Conservation (phyloP, 1,284 basidiomycete species). For the Naganishia albida region DNA sequence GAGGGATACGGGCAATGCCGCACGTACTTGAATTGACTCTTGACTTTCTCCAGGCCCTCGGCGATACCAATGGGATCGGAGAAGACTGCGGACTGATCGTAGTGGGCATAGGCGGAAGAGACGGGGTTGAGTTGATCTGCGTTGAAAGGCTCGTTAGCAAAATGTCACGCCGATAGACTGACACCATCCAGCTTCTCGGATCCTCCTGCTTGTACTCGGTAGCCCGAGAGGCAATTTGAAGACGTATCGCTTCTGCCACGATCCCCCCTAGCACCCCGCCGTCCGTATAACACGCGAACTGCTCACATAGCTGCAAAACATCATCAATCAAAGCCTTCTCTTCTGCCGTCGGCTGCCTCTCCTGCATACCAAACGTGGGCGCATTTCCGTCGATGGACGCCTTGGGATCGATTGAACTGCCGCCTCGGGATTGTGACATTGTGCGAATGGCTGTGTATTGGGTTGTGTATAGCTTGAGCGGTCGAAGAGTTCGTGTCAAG, state of each 20-base stretch:
- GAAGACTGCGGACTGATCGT: conserved; percentile 40
- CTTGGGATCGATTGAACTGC: conserved; percentile 18
- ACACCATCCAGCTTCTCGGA: too few relatives aligned
- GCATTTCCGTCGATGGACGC: conserved; percentile 29
- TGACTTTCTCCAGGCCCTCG: conserved; percentile 42
- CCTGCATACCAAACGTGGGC: conserved; percentile 40
- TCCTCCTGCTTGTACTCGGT: too few relatives aligned
- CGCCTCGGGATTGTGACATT: conserved; percentile 25
- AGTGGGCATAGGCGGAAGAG: conserved; percentile 41
- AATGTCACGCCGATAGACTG: too few relatives aligned
- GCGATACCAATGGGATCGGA: conserved; percentile 46
- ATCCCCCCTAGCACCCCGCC: too few relatives aligned
- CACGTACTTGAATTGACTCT: conserved; percentile 45
- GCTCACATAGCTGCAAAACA: conserved; percentile 44
- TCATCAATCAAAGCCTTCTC: conserved; percentile 44
- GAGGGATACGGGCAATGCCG: background rate
- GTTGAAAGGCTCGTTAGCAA: background rate
- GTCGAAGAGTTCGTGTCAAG: conserved; percentile 6
- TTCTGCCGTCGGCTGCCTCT: conserved; percentile 39
- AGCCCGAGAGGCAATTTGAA: too few relatives aligned
- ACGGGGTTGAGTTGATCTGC: conserved; percentile 45
- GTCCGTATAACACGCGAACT: background rate
- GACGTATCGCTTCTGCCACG: too few relatives aligned
- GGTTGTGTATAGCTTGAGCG: conserved; percentile 5
- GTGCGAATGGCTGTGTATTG: conserved; percentile 1